Evolutionary conservation across 2,329 filamentous ascomycete species (phyloP).

Genomic region (Neoascochyta sp.): DNA sequence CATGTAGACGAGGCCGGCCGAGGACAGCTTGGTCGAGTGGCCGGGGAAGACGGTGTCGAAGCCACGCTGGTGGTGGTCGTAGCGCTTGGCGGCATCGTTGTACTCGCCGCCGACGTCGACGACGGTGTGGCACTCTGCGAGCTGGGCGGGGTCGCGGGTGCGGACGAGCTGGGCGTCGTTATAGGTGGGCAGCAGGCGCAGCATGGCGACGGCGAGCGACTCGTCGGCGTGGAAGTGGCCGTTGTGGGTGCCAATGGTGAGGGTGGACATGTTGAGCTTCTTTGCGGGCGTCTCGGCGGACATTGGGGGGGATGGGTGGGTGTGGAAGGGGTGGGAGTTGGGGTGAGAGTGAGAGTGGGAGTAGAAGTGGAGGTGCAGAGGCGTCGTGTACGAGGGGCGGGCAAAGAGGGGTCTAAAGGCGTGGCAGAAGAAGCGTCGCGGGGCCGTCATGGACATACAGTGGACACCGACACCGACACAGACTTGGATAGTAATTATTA

Average conservation of each 20-base stretch:
- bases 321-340: slow-evolving; percentile 2
- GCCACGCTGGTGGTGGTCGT: slow-evolving; percentile 95
- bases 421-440: slow-evolving; percentile 4
- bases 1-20: slow-evolving; percentile 90
- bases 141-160: slow-evolving; percentile 75
- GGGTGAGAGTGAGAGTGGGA: background rate
- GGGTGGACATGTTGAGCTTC: slow-evolving; percentile 70
- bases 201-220: slow-evolving; percentile 92
- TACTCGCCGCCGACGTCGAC: slow-evolving; percentile 98
- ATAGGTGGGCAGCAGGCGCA: slow-evolving; percentile 84
- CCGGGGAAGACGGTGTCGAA: slow-evolving; percentile 83
- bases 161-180: slow-evolving; percentile 69
- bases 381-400: background rate
- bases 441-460: slow-evolving; percentile 14
- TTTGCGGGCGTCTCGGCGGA: slow-evolving; percentile 56
- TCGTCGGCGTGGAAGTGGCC: slow-evolving; percentile 99
- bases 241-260: slow-evolving; percentile 87
- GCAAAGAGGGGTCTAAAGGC: slow-evolving; percentile 1
- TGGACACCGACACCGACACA: slow-evolving; percentile 2
- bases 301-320: slow-evolving; percentile 16
- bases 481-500: no score
- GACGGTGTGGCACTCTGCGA: slow-evolving; percentile 85
- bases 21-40: slow-evolving; percentile 83
- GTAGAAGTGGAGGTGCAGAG: slow-evolving; percentile 1
- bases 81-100: slow-evolving; percentile 70